Percentiles rank a stretch among this genome's conserved stretches.
These are phyloP conservation scores for Picea abies DNA, from an alignment of 83 land plant genomes.

Conservation along the genomic window DNA sequence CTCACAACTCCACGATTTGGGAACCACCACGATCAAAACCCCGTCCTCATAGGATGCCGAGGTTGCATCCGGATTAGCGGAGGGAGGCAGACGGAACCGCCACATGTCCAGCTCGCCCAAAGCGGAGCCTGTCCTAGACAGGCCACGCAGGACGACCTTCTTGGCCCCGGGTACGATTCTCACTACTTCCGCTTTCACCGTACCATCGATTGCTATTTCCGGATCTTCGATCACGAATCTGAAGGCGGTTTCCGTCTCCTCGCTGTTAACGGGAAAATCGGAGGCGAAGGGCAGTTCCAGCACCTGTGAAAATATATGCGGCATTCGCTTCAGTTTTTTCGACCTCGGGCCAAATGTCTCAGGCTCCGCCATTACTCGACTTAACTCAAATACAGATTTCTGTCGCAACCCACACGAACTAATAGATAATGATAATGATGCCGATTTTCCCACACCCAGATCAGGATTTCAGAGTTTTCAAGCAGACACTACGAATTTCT, in stretches of 20 bases:
- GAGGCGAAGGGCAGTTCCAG: not conserved
- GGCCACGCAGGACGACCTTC: not conserved
- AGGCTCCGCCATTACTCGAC: no score
- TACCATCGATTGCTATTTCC: not conserved
- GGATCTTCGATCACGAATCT: not conserved
- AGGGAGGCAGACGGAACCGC: slow-evolving; percentile 9
- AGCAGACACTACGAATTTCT: no score
- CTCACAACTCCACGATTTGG: not conserved
- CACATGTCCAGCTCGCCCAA: not conserved
- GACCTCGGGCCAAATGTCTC: no score
- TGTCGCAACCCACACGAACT: no score
- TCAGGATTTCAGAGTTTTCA: no score
- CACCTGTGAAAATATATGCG: slow-evolving; percentile 14
- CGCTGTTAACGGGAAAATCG: not conserved
- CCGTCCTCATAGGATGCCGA: not conserved
- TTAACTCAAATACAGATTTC: no score
- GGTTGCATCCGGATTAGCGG: not conserved
- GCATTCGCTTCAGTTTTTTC: slow-evolving; percentile 16
- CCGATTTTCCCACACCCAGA: no score
- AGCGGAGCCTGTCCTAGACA: not conserved
- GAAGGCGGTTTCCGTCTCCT: not conserved
- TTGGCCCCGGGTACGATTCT: slow-evolving; percentile 15
- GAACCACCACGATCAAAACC: slow-evolving; percentile 8
- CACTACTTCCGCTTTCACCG: not conserved
- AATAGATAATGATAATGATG: no score